Evolutionary conservation across 805 yeast species (phyloP), one percentile per base, ranked within the genome.

Genomic region (Wickerhamiella parazyma): DNA sequence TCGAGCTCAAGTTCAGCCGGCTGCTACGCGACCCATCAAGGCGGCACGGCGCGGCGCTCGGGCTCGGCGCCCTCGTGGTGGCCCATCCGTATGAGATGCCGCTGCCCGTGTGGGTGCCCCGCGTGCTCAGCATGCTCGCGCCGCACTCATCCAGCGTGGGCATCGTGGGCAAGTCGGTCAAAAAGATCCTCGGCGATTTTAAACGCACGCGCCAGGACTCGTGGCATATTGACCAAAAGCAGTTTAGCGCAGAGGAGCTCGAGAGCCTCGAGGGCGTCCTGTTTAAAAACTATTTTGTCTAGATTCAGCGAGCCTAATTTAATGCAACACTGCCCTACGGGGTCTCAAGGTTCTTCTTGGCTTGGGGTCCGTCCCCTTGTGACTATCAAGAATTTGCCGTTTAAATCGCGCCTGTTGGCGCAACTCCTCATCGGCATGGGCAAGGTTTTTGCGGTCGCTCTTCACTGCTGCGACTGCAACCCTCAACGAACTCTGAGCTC

Each of bases 61-160:
- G 96, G 0, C 64, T 89, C 2, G 94, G 96, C 7, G 83, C 96
- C 0, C 64, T 89, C 35, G 74, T 91, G 1, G 76, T 78, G 38
- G 96, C 97, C 0, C 91, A 81, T 62, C 89, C 97, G 2, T 91
- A 86, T 55, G 65, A 70, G 2, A 80, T 94, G 1, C 98, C 98
- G 0, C 87, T 94, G 2, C 97, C 98, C 1, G 43, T 51, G 21
- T 91, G 96, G 96, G 69, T 89, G 16, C 96, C 97, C 0, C 63
- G 66, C 7, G 72, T 82, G 12, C 66, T 89, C 49, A 70, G 80
- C 1, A 65, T 72, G 1, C 62, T 91, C 46, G 86, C 95, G 0
- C 73, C 72, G 20, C 77, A 76, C 57, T 78, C 85, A 2, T 70
- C 79, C 2, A 75, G 80, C 12, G 78, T 78, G 14, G 96, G 96